Base-by-base conservation (phyloP, 2,329 filamentous ascomycete genomes). In the Cladosporium sp. region DNA sequence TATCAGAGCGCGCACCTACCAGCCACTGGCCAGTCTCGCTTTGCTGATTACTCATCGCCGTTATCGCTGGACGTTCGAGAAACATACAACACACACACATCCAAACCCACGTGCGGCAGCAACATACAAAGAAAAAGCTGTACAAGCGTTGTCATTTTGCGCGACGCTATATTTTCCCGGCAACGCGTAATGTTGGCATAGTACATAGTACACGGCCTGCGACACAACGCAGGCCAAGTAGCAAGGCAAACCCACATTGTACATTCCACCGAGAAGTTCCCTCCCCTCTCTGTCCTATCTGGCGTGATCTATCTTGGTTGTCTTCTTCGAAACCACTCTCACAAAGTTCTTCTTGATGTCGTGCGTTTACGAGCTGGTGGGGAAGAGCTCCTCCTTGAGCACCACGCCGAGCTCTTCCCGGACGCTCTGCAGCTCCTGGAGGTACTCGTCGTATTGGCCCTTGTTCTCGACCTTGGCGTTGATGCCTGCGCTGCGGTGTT, bases 401-500 rank as follows among this genome's bases (percentile, higher is more conserved):
- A 88, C 84, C 75, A 98, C 88, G 74, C 94, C 94, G 70, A 98
- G 89, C 85, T 98, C 94, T 86, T 96, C 92, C 76, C 93, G 90
- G 76, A 98, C 85, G 71, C 90, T 86, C 86, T 96, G 92, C 73
- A 99, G 92, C 84, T 97, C 92, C 78, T 91, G 86, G 68, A 99
- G 89, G 83, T 96, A 97, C 85, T 97, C 90, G 78, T 97, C 87
- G 85, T 99, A 99, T 85, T 99, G 95, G 77, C 88, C 88, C 82
- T 92, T 90, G 88, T 96, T 99, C 88, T 99, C 95, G 74, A 98
- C 95, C 89, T 99, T 99, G 82, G 93, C 92, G 85, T 97, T 97
- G 87, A 99, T 91, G 78, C 94, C 93, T 97, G 76, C 76, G 65
- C 50, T 21, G 18, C 5, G 26, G 6, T 59, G 55, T 60, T 65